phyloP scores from a whole-genome alignment of 495 filamentous ascomycete species.

The Cercophora samala region DNA sequence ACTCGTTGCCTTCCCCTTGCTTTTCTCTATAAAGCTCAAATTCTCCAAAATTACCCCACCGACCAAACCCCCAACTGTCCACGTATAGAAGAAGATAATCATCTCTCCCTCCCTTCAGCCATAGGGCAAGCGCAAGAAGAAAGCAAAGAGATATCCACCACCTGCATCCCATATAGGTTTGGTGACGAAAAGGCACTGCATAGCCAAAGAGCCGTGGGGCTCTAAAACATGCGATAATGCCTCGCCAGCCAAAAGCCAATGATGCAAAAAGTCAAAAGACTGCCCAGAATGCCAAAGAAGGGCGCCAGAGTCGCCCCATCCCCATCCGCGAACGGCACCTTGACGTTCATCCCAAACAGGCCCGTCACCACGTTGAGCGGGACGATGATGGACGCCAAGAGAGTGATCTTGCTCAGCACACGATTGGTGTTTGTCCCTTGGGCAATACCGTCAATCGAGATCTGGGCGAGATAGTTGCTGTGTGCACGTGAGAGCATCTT shows the following conservation, averaged over 20 bases:
- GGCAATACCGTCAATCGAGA: slow-evolving; percentile 82
- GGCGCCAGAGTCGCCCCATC: slow-evolving; percentile 52
- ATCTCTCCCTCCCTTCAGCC: background rate
- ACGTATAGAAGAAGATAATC: background rate
- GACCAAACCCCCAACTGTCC: background rate
- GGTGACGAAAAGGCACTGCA: background rate
- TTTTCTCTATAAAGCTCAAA: background rate
- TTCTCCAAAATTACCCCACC: background rate
- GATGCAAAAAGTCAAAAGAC: slow-evolving; percentile 58
- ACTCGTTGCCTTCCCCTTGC: background rate
- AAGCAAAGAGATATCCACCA: background rate
- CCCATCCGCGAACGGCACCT: slow-evolving; percentile 64
- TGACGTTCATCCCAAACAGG: slow-evolving; percentile 96
- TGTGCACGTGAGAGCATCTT: slow-evolving; percentile 96
- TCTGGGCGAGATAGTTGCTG: slow-evolving; percentile 92
- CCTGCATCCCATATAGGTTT: background rate
- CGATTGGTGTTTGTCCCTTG: slow-evolving; percentile 78
- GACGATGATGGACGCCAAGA: slow-evolving; percentile 89
- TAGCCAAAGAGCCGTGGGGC: no score
- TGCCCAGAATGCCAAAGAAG: slow-evolving; percentile 78
- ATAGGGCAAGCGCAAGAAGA: background rate
- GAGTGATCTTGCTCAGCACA: slow-evolving; percentile 89
- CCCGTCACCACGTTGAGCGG: slow-evolving; percentile 95
- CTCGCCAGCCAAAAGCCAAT: slow-evolving; percentile 43
- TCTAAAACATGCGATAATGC: slow-evolving; percentile 29